Percentiles rank a stretch among this genome's conserved stretches.
Conservation (phyloP, 1,139 yeast genomes). For the Hansenula sp. region DNA sequence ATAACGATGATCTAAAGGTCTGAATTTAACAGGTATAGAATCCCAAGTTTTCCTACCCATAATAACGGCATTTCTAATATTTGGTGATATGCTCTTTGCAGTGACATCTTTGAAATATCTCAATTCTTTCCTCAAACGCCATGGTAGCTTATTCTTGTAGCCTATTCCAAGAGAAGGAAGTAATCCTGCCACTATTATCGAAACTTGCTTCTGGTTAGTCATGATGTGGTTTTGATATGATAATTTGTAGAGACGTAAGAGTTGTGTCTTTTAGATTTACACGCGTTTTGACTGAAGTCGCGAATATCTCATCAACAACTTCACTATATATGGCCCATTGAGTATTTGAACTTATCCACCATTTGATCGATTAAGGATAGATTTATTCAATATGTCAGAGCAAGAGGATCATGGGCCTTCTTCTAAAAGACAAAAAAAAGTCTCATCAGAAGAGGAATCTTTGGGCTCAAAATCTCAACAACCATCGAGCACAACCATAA, state of each 20-base stretch:
- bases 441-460: too few species aligned
- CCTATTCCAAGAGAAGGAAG: conserved; percentile 85
- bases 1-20: conserved; percentile 74
- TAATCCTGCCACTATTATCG: conserved; percentile 80
- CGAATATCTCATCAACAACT: too few species aligned
- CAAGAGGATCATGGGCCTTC: too few species aligned
- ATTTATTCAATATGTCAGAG: too few species aligned
- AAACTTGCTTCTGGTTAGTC: conserved; percentile 32
- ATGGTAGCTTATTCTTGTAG: conserved; percentile 73
- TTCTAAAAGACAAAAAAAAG: too few species aligned
- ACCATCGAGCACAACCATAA: not conserved
- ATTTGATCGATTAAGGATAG: too few species aligned
- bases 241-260: not conserved
- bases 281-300: too few species aligned
- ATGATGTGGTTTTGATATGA: conserved; percentile 2
- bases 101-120: conserved; percentile 79
- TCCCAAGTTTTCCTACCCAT: conserved; percentile 99
- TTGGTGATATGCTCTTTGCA: conserved; percentile 22
- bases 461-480: too few species aligned
- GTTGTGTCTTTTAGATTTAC: too few species aligned
- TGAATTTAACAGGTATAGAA: conserved; percentile 76
- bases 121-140: conserved; percentile 85
- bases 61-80: conserved; percentile 63
- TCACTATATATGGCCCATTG: too few species aligned
- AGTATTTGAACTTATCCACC: too few species aligned